phyloP scores from a whole-genome alignment of 805 yeast species.

The Kodamaea laetipori region DNA sequence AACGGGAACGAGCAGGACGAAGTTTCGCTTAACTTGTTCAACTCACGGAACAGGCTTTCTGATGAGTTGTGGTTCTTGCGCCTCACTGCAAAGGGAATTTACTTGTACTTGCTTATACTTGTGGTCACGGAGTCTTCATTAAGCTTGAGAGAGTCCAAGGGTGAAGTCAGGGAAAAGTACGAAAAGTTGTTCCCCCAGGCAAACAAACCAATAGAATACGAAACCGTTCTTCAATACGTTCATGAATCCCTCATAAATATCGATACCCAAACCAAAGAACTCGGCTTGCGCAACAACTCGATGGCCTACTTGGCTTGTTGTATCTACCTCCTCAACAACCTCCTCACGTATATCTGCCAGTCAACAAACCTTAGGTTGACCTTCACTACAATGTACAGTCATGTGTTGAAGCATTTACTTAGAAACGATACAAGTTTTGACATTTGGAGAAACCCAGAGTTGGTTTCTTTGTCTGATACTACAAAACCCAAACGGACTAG shows the following conservation, averaged over 20 bases:
- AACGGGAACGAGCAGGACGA: conserved; percentile 19
- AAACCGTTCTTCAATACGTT: neutral
- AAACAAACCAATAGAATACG: conserved; percentile 6
- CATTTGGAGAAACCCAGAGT: conserved; percentile 12
- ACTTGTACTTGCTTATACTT: conserved; percentile 32
- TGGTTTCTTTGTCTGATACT: neutral
- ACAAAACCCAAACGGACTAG: conserved; percentile 2
- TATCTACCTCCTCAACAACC: conserved; percentile 2
- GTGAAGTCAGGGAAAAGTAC: conserved; percentile 19
- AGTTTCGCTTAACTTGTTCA: conserved; percentile 14
- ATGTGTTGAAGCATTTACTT: conserved; percentile 6
- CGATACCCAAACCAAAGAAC: conserved; percentile 5
- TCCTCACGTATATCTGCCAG: neutral
- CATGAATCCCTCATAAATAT: neutral
- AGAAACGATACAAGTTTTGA: conserved; percentile 8
- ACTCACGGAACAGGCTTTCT: conserved; percentile 9
- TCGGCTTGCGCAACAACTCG: conserved; percentile 3
- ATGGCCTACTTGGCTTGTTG: conserved; percentile 6
- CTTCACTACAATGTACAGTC: conserved; percentile 7
- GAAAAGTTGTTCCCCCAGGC: conserved; percentile 28
- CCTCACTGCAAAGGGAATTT: conserved; percentile 29
- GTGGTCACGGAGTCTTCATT: conserved; percentile 36
- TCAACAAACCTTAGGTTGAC: neutral
- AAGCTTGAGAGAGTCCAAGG: conserved; percentile 16
- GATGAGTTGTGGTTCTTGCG: conserved; percentile 21